These are phyloP conservation scores for Ambrosiella cleistominuta DNA, from an alignment of 2,329 filamentous ascomycete genomes.

Conservation along the genomic window DNA sequence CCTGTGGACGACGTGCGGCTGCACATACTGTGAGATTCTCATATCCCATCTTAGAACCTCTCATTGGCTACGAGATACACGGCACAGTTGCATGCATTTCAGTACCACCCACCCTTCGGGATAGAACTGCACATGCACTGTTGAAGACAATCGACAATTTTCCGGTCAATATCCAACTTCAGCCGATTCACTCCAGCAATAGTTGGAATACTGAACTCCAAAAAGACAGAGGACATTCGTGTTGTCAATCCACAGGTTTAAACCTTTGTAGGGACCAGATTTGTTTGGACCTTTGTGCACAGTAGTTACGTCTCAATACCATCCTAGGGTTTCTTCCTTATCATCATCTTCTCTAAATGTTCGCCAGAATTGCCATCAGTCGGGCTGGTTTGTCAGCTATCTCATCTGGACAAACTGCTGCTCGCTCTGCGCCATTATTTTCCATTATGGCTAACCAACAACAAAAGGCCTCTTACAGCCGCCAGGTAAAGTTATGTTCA, in stretches of 20 bases:
- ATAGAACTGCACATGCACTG: neutral
- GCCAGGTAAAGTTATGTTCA: conserved; percentile 1
- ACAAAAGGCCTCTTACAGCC: conserved; percentile 6
- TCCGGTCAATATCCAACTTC: neutral
- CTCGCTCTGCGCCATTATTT: conserved; percentile 55
- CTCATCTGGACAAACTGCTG: conserved; percentile 24
- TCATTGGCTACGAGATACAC: neutral
- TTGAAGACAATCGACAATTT: neutral
- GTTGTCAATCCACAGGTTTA: too few relatives aligned
- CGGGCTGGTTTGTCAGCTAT: conserved; percentile 36
- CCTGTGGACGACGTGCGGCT: neutral
- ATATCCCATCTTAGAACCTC: neutral
- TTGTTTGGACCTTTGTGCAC: neutral
- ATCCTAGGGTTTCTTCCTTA: conserved; percentile 1
- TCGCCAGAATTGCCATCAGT: conserved; percentile 3
- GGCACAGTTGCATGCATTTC: neutral
- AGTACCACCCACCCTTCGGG: neutral
- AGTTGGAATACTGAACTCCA: neutral
- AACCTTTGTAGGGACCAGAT: too few relatives aligned
- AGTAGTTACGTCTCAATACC: neutral
- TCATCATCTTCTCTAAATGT: conserved; percentile 7
- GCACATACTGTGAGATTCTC: neutral
- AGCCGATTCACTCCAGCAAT: neutral
- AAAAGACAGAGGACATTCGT: neutral
- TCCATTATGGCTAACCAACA: conserved; percentile 38